These are phyloP conservation scores for Harringtonia lauricola DNA, from an alignment of 2,329 filamentous ascomycete species.

Conservation along the genomic window DNA sequence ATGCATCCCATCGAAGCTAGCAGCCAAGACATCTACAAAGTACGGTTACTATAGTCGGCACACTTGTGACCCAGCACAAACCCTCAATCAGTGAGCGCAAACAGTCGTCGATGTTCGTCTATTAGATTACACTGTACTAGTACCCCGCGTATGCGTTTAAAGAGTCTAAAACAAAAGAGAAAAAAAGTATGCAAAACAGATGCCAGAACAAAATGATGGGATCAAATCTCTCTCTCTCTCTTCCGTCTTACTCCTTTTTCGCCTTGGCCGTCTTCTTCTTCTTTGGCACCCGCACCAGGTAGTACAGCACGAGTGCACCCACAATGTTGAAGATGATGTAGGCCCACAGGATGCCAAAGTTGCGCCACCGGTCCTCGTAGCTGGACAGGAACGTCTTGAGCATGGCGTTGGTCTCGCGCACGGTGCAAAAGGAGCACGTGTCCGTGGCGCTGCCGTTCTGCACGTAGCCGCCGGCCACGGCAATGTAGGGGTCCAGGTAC, in stretches of 20 bases:
- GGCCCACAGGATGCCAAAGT: constrained; percentile 50
- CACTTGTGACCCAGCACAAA: no score
- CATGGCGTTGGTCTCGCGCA: constrained; percentile 40
- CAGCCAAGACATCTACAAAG: no score
- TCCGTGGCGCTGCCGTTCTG: constrained; percentile 32
- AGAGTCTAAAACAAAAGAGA: no score
- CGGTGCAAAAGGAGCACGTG: constrained; percentile 44
- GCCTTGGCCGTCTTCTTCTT: constrained; percentile 11
- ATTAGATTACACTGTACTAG: no score
- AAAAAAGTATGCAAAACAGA: no score
- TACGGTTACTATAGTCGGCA: no score
- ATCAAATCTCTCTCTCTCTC: background rate
- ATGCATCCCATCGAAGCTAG: no score
- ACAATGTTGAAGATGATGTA: constrained; percentile 42
- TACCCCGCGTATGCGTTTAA: no score
- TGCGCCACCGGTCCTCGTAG: constrained; percentile 54
- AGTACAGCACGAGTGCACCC: constrained; percentile 27
- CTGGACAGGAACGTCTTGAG: constrained; percentile 34
- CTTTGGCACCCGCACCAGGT: constrained; percentile 15
- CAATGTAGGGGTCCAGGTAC: constrained; percentile 45
- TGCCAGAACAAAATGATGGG: no score
- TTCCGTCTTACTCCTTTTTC: constrained; percentile 12
- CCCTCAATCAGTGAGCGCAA: no score
- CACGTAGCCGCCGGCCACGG: constrained; percentile 39
- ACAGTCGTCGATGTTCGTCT: no score